phyloP scores from a whole-genome alignment of 2,329 filamentous ascomycete species.

The Ascosphaera apis region DNA sequence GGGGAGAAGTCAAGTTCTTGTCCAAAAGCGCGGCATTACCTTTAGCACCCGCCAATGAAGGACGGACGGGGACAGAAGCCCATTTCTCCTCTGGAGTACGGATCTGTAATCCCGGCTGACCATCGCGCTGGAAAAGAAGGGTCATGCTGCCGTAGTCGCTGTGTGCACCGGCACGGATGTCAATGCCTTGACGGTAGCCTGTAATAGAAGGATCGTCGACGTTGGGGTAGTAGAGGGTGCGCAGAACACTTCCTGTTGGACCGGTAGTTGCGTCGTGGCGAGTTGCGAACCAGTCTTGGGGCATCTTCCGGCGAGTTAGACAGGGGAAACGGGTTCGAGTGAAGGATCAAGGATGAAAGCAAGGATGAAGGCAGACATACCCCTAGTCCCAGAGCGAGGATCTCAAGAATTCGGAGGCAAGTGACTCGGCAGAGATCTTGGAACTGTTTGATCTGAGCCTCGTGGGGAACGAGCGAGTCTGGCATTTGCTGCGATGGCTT shows the following conservation, averaged over 20 bases:
- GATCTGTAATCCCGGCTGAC: constrained; percentile 73
- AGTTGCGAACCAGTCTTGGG: constrained; percentile 33
- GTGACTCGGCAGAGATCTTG: constrained; percentile 46
- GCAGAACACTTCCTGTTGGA: constrained; percentile 35
- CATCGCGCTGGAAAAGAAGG: constrained; percentile 59
- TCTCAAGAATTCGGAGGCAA: constrained; percentile 46
- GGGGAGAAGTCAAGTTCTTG: constrained; percentile 27
- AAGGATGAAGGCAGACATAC: constrained; percentile 18
- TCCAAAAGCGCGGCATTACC: constrained; percentile 13
- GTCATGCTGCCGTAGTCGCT: constrained; percentile 58
- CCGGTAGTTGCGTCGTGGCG: constrained; percentile 32
- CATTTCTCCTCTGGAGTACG: constrained; percentile 33
- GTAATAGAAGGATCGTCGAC: constrained; percentile 20
- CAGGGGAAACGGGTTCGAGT: too few species aligned
- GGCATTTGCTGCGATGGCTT: constrained; percentile 61
- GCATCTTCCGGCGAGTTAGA: constrained; percentile 14
- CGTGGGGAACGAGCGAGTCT: constrained; percentile 32
- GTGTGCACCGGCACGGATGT: constrained; percentile 75
- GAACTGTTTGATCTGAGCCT: constrained; percentile 42
- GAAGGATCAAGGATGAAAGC: too few species aligned
- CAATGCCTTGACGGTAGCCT: constrained; percentile 26
- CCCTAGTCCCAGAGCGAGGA: constrained; percentile 57
- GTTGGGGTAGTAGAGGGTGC: constrained; percentile 51
- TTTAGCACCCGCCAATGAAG: constrained; percentile 13
- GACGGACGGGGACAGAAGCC: constrained; percentile 45